Evolutionary conservation across 2,329 filamentous ascomycete genomes (phyloP), one percentile per base, ranked within the genome.

Genomic region (Cladophialophora carrionii): DNA sequence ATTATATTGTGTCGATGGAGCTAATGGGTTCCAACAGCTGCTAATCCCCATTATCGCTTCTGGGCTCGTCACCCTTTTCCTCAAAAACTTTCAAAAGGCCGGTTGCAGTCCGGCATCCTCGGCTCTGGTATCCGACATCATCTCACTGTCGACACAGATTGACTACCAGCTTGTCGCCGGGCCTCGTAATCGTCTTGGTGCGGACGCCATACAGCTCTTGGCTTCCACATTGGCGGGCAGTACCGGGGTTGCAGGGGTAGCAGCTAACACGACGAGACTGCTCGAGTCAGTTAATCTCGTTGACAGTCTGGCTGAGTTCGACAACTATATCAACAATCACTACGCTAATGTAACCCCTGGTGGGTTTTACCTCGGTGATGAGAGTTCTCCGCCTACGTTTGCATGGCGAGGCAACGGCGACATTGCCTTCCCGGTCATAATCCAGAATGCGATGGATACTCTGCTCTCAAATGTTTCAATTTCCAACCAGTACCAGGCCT

Each of bases 41-140:
- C 70, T 92, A 0, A 86, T 96, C 12, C 93, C 93, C 0, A 85
- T 97, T 60, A 81, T 92, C 62, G 90, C 91, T 0, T 90, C 91
- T 20, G 91, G 88, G 0, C 79, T 96, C 17, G 90, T 92, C 0
- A 90, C 89, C 3, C 81, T 96, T 1, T 93, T 94, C 72, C 79
- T 97, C 7, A 82, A 84, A 51, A 77, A 79, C 54, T 87, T 87
- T 70, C 71, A 75, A 3, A 80, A 81, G 0, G 79, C 81, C 61
- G 74, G 79, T 2, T 90, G 88, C 72, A 78, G 81, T 17, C 83
- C 85, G 1, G 74, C 75, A 0, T 79, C 82, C 1, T 78, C 81
- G 54, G 72, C 75, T 43, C 61, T 61, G 20, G 65, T 69, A 12
- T 74, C 72, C 37, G 66, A 73, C 29, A 68, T 74, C 8, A 58